These are phyloP conservation scores for Polychaeton citri DNA, from an alignment of 2,329 filamentous ascomycete species.

Conservation along the genomic window DNA sequence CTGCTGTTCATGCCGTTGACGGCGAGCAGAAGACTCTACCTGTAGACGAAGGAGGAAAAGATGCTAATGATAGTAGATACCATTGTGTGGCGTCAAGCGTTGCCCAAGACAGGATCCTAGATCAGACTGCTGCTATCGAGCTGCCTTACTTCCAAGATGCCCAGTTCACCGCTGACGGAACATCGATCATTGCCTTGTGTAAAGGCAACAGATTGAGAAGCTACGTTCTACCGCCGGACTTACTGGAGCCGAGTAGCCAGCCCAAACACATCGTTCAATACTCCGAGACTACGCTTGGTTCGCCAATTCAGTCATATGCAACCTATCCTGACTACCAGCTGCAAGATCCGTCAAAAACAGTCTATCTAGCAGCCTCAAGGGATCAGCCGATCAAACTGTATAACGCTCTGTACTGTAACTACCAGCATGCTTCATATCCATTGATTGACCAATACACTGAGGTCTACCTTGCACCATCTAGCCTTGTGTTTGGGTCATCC, in stretches of 20 bases:
- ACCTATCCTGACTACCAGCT: constrained; percentile 43
- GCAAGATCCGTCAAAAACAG: constrained; percentile 34
- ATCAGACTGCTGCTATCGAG: too few species aligned
- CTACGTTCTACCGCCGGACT: constrained; percentile 39
- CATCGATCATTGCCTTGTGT: constrained; percentile 41
- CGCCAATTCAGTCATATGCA: constrained; percentile 37
- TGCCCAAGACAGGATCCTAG: too few species aligned
- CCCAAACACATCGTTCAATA: constrained; percentile 32
- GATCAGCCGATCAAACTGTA: constrained; percentile 44
- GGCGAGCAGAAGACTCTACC: too few species aligned
- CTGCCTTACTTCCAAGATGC: constrained; percentile 34
- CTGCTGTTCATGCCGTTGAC: too few species aligned
- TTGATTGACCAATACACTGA: constrained; percentile 43
- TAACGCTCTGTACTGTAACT: constrained; percentile 37
- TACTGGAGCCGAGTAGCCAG: constrained; percentile 27
- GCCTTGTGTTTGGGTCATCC: constrained; percentile 37
- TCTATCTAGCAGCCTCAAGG: constrained; percentile 38
- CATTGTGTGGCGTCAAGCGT: too few species aligned
- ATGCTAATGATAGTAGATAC: too few species aligned
- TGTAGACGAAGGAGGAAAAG: too few species aligned
- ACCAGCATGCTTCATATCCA: constrained; percentile 39
- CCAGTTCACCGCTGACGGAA: constrained; percentile 42
- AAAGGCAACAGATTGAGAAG: constrained; percentile 38
- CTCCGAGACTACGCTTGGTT: constrained; percentile 33
- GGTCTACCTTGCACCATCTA: constrained; percentile 40